Conservation (phyloP, 805 yeast genomes). For the Saturnispora silvae region DNA sequence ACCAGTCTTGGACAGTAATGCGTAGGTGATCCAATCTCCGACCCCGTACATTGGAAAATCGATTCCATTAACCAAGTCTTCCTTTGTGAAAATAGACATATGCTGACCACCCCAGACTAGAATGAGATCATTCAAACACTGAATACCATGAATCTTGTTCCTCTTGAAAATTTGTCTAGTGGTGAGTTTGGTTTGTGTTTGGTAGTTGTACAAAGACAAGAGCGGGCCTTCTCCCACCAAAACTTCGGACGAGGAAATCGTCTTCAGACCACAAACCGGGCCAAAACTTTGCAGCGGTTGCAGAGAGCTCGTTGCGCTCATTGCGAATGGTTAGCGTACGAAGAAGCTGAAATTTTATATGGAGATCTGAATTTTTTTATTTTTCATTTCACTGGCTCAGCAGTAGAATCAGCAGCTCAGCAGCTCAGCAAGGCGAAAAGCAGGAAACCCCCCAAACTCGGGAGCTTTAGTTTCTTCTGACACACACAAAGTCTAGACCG, state of each 20-base stretch:
- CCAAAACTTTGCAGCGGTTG: constrained; percentile 36
- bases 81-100: constrained; percentile 32
- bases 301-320: too few species aligned
- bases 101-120: constrained; percentile 66
- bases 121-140: constrained; percentile 19
- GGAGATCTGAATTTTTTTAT: too few species aligned
- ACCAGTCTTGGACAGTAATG: constrained; percentile 35
- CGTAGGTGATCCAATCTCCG: constrained; percentile 73
- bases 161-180: constrained; percentile 43
- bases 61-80: constrained; percentile 19
- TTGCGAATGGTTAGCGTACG: too few species aligned
- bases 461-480: too few species aligned
- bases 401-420: too few species aligned
- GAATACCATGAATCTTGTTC: constrained; percentile 78
- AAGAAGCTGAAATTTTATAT: too few species aligned
- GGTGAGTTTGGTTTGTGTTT: constrained; percentile 24
- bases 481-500: too few species aligned
- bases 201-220: constrained; percentile 43
- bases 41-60: constrained; percentile 35
- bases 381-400: too few species aligned
- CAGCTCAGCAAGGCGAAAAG: too few species aligned
- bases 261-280: constrained; percentile 58
- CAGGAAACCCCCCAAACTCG: too few species aligned
- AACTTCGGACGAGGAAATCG: constrained; percentile 27
- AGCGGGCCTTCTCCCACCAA: constrained; percentile 66